Conservation (phyloP, 768 basidiomycete genomes). For the Lactarius quietus region DNA sequence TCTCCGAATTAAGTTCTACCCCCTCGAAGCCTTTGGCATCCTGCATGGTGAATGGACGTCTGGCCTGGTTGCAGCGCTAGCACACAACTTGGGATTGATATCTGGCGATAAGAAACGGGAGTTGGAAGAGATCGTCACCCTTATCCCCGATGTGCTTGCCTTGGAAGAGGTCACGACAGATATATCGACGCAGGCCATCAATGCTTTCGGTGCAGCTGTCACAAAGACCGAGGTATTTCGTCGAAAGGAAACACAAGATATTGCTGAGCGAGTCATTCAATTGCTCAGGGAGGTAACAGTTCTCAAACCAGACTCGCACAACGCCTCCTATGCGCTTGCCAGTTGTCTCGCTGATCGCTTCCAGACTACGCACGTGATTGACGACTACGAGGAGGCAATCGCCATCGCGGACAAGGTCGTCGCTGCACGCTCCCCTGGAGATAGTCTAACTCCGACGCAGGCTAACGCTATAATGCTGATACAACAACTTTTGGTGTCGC, state of each 20-base stretch:
- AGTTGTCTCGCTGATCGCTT: neutral
- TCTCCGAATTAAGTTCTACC: neutral
- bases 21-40: neutral
- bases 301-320: neutral
- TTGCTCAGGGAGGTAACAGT: neutral
- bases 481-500: fast-evolving
- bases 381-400: neutral
- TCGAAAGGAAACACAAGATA: no score
- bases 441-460: neutral
- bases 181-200: fast-evolving
- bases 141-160: neutral
- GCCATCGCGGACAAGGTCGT: neutral
- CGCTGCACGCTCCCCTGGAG: neutral
- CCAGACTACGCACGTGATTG: neutral
- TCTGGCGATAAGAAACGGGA: neutral
- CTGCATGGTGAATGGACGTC: neutral
- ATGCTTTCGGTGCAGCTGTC: neutral
- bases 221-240: no score
- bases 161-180: neutral
- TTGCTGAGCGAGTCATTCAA: neutral
- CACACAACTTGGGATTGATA: no score
- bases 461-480: neutral
- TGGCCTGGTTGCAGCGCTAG: neutral
- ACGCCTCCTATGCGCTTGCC: neutral
- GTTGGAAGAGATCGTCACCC: slow-evolving; percentile 2